Conservation (phyloP, 768 basidiomycete genomes). For the Leucosporidium creatinivorum region DNA sequence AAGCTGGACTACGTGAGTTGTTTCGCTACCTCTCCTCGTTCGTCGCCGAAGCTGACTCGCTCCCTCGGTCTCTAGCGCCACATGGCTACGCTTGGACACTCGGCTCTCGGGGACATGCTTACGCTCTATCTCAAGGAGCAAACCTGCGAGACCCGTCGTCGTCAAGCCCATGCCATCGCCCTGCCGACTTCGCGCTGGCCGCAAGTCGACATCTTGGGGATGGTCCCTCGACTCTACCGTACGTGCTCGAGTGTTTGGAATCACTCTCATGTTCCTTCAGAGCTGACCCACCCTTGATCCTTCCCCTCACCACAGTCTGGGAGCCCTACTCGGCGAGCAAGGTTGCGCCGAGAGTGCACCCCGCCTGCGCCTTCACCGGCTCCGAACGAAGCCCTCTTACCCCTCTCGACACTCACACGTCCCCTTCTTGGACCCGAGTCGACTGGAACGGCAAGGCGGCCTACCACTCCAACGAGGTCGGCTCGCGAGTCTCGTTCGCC, state of each 20-base stretch:
- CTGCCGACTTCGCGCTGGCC: neutral
- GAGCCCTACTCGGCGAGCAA: no score
- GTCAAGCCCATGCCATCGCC: neutral
- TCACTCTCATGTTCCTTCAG: no score
- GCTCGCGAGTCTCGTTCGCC: neutral
- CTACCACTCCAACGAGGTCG: neutral
- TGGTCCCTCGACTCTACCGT: neutral
- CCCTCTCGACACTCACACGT: neutral
- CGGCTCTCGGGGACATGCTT: constrained; percentile 21
- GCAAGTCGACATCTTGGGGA: neutral
- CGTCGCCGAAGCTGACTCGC: neutral
- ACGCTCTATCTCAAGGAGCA: constrained; percentile 18
- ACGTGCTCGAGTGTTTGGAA: no score
- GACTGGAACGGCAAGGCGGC: constrained; percentile 25
- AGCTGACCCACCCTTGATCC: no score
- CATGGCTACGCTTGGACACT: constrained; percentile 14
- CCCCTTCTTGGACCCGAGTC: neutral
- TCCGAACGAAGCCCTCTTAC: constrained; percentile 1
- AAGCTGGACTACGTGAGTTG: no score
- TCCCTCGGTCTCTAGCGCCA: neutral
- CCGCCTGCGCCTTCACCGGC: constrained; percentile 7
- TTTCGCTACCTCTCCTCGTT: no score
- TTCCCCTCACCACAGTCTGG: no score
- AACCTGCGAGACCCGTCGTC: constrained; percentile 6
- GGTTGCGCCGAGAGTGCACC: neutral